Percentiles rank a stretch among this genome's conserved stretches.
Evolutionary conservation across 495 filamentous ascomycete species (phyloP).

Genomic region (Venustampulla echinocandica): DNA sequence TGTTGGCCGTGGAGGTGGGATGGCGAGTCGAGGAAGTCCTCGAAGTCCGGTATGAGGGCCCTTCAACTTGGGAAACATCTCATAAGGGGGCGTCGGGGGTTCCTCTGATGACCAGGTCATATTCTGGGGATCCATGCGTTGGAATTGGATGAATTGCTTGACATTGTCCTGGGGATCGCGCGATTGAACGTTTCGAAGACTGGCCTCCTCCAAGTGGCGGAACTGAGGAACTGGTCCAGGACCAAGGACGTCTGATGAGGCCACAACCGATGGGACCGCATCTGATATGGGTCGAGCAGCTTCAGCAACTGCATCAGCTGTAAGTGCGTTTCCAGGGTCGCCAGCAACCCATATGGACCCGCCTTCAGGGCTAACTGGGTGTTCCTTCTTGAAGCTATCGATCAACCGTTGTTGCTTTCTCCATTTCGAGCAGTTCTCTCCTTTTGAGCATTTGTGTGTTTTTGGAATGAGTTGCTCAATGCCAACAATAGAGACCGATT

Average conservation of each 20-base stretch:
- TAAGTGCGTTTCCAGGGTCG: constrained; percentile 62
- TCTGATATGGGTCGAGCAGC: constrained; percentile 51
- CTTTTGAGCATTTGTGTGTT: constrained; percentile 79
- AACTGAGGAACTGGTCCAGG: constrained; percentile 51
- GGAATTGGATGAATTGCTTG: constrained; percentile 75
- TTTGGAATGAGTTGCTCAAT: constrained; percentile 85
- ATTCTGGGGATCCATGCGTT: constrained; percentile 39
- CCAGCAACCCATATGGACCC: constrained; percentile 56
- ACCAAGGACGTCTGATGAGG: constrained; percentile 83
- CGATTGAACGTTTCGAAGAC: constrained; percentile 53
- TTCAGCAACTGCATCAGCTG: constrained; percentile 34
- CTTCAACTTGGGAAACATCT: constrained; percentile 31
- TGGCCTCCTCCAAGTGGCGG: constrained; percentile 59
- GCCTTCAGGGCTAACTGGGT: constrained; percentile 50
- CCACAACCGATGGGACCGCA: constrained; percentile 68
- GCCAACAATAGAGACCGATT: constrained; percentile 83
- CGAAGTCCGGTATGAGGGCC: constrained; percentile 21
- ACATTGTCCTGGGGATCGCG: constrained; percentile 89
- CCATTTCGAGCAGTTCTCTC: constrained; percentile 78
- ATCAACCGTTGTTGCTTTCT: constrained; percentile 63
- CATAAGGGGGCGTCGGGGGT: constrained; percentile 46
- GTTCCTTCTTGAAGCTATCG: constrained; percentile 56
- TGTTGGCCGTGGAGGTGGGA: constrained; percentile 33
- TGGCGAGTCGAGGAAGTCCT: constrained; percentile 29
- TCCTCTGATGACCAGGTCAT: constrained; percentile 38